Base-by-base conservation (phyloP, 1,284 basidiomycete species). In the Uromyces viciae-fabae region DNA sequence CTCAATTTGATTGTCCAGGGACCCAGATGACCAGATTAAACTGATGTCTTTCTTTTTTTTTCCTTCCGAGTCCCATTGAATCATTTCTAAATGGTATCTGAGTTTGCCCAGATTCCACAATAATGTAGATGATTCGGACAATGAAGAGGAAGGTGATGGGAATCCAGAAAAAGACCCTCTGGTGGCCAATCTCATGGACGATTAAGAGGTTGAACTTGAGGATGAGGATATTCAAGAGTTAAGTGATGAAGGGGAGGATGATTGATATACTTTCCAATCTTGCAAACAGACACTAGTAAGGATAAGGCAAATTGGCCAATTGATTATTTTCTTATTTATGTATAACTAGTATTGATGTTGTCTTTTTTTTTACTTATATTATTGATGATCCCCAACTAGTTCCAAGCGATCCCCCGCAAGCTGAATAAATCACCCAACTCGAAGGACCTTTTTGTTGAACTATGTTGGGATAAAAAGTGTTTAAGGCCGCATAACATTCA, bases 391-490 rank as follows among this genome's bases (percentile, higher is more conserved):
- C n/a, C n/a, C n/a, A n/a, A 19, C 58, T 8, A 68, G 64, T 68
- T 68, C 22, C 38, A n/a, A 25, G 40, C 64, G 1, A 68, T 68
- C 28, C 4, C 40, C 14, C 7, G 38, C 22, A 68, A 68, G 64
- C 40, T 68, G 2, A 68, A 42, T 8, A 68, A 68, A 25, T 68
- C 64, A n/a, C 64, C 64, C 22, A 68, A 68, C 28, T 68, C 64
- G 31, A 68, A 68, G 38, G 3, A 38, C 3, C 9, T 68, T 9
- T 68, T 68, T 43, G 15, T 42, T 4, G 38, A 68, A 5, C 2
- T 68, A 38, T 68, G 64, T n/a, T 19, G 28, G 38, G 64, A 68
- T 3, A 36, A 42, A 5, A 22, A 43, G 4, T 68, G 64, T 42
- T 43, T 22, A 25, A 68, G 28, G 64, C 64, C 64, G 11, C 64